Percentiles rank a stretch among this genome's conserved stretches.
These are phyloP conservation scores for Hericium rajendrae DNA, from an alignment of 768 basidiomycete genomes.

Conservation along the genomic window DNA sequence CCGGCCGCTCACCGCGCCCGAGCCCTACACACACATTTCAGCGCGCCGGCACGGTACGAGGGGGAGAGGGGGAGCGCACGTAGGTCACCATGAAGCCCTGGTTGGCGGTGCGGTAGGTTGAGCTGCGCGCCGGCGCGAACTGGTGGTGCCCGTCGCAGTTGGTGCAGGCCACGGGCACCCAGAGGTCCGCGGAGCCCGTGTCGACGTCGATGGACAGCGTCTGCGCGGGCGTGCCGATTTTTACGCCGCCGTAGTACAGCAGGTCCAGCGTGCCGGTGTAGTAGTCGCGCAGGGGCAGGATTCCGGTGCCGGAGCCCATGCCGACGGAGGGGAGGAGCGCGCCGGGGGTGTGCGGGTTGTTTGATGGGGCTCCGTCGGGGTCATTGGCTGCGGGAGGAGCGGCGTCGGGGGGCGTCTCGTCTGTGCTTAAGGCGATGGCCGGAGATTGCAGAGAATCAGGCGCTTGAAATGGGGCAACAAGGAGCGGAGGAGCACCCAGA, in stretches of 20 bases:
- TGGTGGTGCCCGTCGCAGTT: slow-evolving; percentile 27
- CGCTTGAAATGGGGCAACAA: not conserved
- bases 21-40: slow-evolving; percentile 28
- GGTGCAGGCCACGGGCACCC: slow-evolving; percentile 35
- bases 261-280: slow-evolving; percentile 30
- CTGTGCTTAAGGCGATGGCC: not conserved
- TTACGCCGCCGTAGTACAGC: slow-evolving; percentile 38
- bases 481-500: not conserved
- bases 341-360: slow-evolving; percentile 9
- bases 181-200: slow-evolving; percentile 63
- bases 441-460: not conserved
- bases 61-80: slow-evolving; percentile 20
- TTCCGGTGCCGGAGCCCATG: not conserved
- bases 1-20: slow-evolving; percentile 40
- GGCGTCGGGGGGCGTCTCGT: not conserved
- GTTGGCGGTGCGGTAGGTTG: slow-evolving; percentile 27
- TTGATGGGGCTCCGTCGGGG: not conserved
- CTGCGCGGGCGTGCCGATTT: slow-evolving; percentile 49
- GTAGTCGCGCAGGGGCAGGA: slow-evolving; percentile 29
- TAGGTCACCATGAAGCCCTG: slow-evolving; percentile 33
- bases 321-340: slow-evolving; percentile 14
- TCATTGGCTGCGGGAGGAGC: not conserved
- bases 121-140: slow-evolving; percentile 31
- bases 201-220: slow-evolving; percentile 50
- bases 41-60: not conserved